Evolutionary conservation across 2,329 filamentous ascomycete genomes (phyloP).

Genomic region (Ophiocordyceps polyrhachis-furcata): DNA sequence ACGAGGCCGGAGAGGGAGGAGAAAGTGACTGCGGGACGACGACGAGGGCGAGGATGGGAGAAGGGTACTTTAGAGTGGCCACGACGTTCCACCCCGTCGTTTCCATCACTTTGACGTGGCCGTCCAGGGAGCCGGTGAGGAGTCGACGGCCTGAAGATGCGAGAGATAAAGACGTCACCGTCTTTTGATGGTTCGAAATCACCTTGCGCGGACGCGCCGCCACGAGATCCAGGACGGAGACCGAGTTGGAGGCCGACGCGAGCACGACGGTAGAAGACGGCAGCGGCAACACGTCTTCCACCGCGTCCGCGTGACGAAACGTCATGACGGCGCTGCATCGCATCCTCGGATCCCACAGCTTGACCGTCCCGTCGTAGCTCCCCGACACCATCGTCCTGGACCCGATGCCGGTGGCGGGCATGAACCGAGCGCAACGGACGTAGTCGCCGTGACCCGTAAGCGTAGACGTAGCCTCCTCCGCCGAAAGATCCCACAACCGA

Average conservation of each 20-base stretch:
- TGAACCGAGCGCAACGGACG: conserved; percentile 70
- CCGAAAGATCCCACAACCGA: conserved; percentile 81
- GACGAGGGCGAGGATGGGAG: conserved; percentile 69
- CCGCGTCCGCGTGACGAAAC: conserved; percentile 80
- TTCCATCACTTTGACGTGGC: conserved; percentile 94
- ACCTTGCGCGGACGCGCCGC: conserved; percentile 74
- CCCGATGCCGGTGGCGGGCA: conserved; percentile 46
- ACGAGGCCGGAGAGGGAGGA: conserved; percentile 6
- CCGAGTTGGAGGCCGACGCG: conserved; percentile 66
- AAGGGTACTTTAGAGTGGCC: conserved; percentile 82
- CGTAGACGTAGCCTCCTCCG: conserved; percentile 53
- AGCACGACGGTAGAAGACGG: conserved; percentile 73
- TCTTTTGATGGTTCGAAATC: conserved; percentile 93
- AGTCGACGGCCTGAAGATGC: conserved; percentile 67
- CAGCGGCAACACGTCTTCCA: conserved; percentile 78
- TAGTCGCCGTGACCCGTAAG: conserved; percentile 87
- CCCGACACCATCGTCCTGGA: conserved; percentile 69
- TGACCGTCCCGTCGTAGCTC: conserved; percentile 86
- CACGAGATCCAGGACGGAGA: conserved; percentile 83
- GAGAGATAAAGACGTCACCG: conserved; percentile 70
- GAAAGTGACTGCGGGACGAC: conserved; percentile 32
- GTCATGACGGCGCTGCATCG: conserved; percentile 59
- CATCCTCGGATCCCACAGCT: conserved; percentile 78
- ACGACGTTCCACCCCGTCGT: conserved; percentile 91
- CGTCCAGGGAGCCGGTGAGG: conserved; percentile 77